Percentiles rank a stretch among this genome's conserved stretches.
Evolutionary conservation across 106 monocot genomes (phyloP).

Genomic region (Platanthera zijinensis): DNA sequence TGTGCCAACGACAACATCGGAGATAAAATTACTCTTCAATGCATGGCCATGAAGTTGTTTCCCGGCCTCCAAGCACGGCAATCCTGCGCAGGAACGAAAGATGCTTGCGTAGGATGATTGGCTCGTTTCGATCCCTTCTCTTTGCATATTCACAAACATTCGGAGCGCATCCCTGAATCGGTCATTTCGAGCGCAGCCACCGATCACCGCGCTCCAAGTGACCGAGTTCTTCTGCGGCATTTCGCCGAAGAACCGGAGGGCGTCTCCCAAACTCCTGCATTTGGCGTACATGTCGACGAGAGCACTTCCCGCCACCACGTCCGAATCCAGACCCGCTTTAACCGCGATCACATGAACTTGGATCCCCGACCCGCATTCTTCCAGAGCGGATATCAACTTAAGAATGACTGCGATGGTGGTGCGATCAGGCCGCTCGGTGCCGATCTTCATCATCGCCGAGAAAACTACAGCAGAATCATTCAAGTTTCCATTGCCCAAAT

Average conservation of each 20-base stretch:
- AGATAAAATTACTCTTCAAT: constrained; percentile 47
- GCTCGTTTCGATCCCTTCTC: constrained; percentile 32
- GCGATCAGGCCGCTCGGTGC: constrained; percentile 22
- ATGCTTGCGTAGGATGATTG: constrained; percentile 86
- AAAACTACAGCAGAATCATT: constrained; percentile 25
- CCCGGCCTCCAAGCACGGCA: constrained; percentile 27
- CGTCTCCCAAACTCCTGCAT: constrained; percentile 32
- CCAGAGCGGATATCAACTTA: constrained; percentile 26
- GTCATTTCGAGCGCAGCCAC: constrained; percentile 64
- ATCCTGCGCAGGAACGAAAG: constrained; percentile 58
- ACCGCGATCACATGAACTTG: constrained; percentile 46
- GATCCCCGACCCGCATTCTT: constrained; percentile 22
- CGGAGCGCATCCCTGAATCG: constrained; percentile 29
- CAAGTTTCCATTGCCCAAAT: constrained; percentile 17
- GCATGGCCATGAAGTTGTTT: constrained; percentile 74
- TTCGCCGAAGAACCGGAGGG: constrained; percentile 41
- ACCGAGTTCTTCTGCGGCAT: constrained; percentile 65
- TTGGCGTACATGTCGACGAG: constrained; percentile 84
- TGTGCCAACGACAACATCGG: constrained; percentile 73
- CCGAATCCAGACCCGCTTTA: constrained; percentile 31
- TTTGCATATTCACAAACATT: constrained; percentile 60
- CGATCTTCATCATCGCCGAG: constrained; percentile 34
- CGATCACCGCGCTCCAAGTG: constrained; percentile 77
- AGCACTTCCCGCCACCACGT: constrained; percentile 51
- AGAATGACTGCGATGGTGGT: constrained; percentile 49